These are phyloP conservation scores for Calonectria ilicicola DNA, from an alignment of 2,329 filamentous ascomycete species.

Conservation along the genomic window DNA sequence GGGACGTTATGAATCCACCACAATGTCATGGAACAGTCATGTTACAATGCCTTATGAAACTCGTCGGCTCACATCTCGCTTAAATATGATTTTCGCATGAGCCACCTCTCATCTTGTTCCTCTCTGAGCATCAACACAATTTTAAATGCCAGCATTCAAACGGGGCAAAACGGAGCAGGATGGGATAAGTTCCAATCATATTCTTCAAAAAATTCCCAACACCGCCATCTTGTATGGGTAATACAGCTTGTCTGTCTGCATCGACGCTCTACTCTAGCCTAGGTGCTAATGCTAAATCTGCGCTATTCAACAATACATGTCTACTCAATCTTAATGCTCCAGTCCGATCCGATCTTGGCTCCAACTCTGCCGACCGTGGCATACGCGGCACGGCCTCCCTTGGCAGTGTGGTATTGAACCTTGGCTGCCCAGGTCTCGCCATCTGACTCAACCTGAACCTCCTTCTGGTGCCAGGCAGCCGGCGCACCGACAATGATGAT, in stretches of 20 bases:
- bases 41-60: not conserved
- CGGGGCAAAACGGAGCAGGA: too few species aligned
- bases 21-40: not conserved
- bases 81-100: not conserved
- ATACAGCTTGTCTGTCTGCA: slow-evolving; percentile 18
- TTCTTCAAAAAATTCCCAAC: not conserved
- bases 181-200: not conserved
- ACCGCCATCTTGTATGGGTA: slow-evolving; percentile 19
- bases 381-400: slow-evolving; percentile 61
- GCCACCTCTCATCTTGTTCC: not conserved
- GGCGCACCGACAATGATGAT: slow-evolving; percentile 87
- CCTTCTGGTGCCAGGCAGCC: slow-evolving; percentile 74
- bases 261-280: slow-evolving; percentile 35
- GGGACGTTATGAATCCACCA: not conserved
- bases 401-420: slow-evolving; percentile 68
- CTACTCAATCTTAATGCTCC: slow-evolving; percentile 56
- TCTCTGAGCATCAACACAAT: not conserved
- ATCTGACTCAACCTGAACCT: slow-evolving; percentile 67
- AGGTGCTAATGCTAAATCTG: slow-evolving; percentile 22
- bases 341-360: slow-evolving; percentile 65
- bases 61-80: not conserved
- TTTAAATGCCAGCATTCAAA: not conserved
- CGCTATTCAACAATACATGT: slow-evolving; percentile 6
- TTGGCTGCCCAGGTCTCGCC: slow-evolving; percentile 68
- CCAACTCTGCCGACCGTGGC: slow-evolving; percentile 65